phyloP scores from a whole-genome alignment of 2,329 filamentous ascomycete genomes.

The Penicillium digitatum region DNA sequence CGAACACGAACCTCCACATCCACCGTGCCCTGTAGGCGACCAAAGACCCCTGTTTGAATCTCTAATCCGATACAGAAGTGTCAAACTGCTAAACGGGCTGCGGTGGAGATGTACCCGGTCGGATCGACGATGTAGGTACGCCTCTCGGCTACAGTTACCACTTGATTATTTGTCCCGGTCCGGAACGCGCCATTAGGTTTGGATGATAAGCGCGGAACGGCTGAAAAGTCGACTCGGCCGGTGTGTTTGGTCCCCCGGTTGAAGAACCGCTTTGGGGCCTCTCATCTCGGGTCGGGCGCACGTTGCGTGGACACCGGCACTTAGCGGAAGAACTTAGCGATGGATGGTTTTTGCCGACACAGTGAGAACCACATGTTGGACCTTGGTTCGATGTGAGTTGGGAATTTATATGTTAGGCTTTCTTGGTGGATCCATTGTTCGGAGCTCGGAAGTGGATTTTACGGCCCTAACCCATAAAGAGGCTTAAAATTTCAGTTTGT shows the following conservation, averaged over 20 bases:
- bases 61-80: neutral
- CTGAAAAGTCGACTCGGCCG: neutral
- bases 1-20: neutral
- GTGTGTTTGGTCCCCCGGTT: neutral
- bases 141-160: neutral
- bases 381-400: neutral
- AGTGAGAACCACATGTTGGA: neutral
- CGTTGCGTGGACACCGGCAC: neutral
- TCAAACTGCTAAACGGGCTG: neutral
- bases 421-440: neutral
- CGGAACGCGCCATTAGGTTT: neutral
- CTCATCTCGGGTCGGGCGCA: neutral
- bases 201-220: neutral
- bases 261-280: constrained; percentile 1
- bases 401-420: neutral
- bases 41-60: neutral
- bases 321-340: neutral
- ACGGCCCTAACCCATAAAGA: neutral
- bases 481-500: neutral
- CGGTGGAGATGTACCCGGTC: neutral
- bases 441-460: neutral
- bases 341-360: neutral
- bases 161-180: neutral
- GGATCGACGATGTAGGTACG: neutral
- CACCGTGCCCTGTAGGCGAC: neutral